Conservation (phyloP, 345 rosid species). For the Corchorus capsularis region DNA sequence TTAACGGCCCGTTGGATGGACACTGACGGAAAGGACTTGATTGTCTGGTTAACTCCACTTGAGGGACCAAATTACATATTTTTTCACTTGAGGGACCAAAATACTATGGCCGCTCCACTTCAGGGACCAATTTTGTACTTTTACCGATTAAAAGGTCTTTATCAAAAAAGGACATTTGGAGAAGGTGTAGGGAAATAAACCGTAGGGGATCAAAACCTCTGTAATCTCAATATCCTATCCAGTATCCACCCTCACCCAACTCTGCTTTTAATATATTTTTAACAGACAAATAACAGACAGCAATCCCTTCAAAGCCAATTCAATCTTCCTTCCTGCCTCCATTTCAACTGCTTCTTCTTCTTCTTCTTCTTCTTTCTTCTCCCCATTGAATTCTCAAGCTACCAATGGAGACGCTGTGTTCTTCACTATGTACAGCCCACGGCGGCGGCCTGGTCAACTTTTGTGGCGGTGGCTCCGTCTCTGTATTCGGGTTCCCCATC, state of each 20-base stretch:
- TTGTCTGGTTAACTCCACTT: too few species aligned
- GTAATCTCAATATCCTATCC: constrained; percentile 28
- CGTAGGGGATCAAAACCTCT: constrained; percentile 5
- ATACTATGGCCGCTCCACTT: too few species aligned
- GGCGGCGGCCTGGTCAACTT: constrained; percentile 21
- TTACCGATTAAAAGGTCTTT: neutral
- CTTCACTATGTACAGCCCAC: constrained; percentile 34
- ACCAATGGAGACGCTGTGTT: constrained; percentile 41
- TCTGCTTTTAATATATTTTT: neutral
- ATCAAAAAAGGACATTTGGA: neutral
- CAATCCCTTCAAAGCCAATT: constrained; percentile 28
- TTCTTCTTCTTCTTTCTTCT: neutral
- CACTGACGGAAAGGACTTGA: too few species aligned
- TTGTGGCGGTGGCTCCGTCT: constrained; percentile 44
- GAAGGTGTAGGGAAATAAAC: neutral
- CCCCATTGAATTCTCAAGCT: neutral
- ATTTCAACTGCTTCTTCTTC: neutral
- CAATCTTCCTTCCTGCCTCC: constrained; percentile 16
- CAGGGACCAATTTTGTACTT: too few species aligned
- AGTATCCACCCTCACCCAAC: constrained; percentile 3
- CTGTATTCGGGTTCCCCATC: constrained; percentile 54
- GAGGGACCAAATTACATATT: too few species aligned
- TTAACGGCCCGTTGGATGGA: too few species aligned
- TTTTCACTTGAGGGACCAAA: too few species aligned
- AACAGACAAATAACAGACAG: constrained; percentile 7